A percentile compares a stretch with the other conserved stretches of the same genome.
phyloP scores from a whole-genome alignment of 2,329 filamentous ascomycete genomes.

The Aspergillus versicolor region DNA sequence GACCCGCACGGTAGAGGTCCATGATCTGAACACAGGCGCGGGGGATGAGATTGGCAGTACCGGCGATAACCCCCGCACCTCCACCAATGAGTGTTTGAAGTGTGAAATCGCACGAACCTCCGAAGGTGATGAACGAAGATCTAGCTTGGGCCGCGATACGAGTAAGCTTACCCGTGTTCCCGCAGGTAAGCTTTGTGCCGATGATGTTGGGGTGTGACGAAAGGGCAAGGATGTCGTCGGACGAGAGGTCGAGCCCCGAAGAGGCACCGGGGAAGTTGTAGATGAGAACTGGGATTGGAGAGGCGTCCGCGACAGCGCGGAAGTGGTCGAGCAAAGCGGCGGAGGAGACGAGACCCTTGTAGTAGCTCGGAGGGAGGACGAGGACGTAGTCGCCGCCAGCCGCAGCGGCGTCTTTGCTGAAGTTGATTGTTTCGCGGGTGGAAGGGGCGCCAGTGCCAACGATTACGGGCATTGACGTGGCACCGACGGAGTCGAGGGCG shows the following conservation, averaged over 20 bases:
- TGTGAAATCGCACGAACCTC: conserved; percentile 85
- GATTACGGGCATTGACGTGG: conserved; percentile 66
- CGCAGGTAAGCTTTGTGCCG: conserved; percentile 70
- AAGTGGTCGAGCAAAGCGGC: conserved; percentile 65
- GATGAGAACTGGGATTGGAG: conserved; percentile 63
- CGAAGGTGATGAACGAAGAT: conserved; percentile 74
- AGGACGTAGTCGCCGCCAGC: conserved; percentile 74
- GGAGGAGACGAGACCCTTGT: conserved; percentile 64
- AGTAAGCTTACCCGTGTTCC: conserved; percentile 71
- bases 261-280: conserved; percentile 72
- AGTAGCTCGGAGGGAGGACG: conserved; percentile 75
- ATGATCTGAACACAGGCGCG: conserved; percentile 77
- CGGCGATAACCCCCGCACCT: conserved; percentile 80
- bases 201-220: conserved; percentile 64
- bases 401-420: conserved; percentile 67
- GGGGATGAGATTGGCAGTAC: conserved; percentile 81
- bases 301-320: conserved; percentile 60
- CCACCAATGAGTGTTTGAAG: conserved; percentile 76
- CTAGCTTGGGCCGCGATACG: conserved; percentile 55
- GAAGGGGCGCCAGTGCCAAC: conserved; percentile 74
- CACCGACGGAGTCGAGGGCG: conserved; percentile 67
- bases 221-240: conserved; percentile 61
- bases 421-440: conserved; percentile 68
- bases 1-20: conserved; percentile 71
- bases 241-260: conserved; percentile 66